Evolutionary conservation across 306 rosid species (phyloP), one percentile per base, ranked within the genome.

Genomic region (Quercus agrifolia): DNA sequence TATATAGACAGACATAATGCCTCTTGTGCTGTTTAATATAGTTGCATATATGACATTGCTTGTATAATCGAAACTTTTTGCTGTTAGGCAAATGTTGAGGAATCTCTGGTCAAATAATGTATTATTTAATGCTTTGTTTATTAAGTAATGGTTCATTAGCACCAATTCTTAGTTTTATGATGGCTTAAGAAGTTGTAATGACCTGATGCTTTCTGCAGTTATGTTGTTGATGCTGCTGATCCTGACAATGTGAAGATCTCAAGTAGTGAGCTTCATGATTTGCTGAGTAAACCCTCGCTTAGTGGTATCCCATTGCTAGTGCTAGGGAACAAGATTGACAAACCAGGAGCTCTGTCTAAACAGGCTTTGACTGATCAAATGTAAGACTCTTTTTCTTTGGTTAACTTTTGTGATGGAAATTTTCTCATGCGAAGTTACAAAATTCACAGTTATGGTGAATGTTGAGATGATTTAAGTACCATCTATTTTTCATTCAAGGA

Each of bases 211-310:
- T 85, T 30, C 79, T 82, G 83, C 88, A 93, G 98, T 67, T 93
- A 93, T 77, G 98, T 93, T 77, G 97, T 93, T 80, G 98, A 93
- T 91, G 98, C 94, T 71, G 98, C 98, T 31, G 97, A 93, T 86
- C 91, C 90, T 18, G 97, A 93, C 74, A 93, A 90, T 75, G 86
- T 93, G 77, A 83, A 83, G 83, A 87, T 80, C 73, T 93, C 98
- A 67, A 91, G 58, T 83, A 86, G 93, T 56, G 98, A 93, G 76
- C 98, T 93, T 80, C 98, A 90, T 83, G 98, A 93, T 86, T 82
- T 91, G 79, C 80, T 91, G 87, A 88, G 93, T 83, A 91, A 90
- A 83, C 84, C 91, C 28, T 93, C 97, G 79, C 84, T 91, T 85
- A 91, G 70, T 67, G 97, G 97, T 35, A 93, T 93, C 80, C 98